Evolutionary conservation across 176 grass and related monocot species (phyloP).

Genomic region (Triticum timopheevii): DNA sequence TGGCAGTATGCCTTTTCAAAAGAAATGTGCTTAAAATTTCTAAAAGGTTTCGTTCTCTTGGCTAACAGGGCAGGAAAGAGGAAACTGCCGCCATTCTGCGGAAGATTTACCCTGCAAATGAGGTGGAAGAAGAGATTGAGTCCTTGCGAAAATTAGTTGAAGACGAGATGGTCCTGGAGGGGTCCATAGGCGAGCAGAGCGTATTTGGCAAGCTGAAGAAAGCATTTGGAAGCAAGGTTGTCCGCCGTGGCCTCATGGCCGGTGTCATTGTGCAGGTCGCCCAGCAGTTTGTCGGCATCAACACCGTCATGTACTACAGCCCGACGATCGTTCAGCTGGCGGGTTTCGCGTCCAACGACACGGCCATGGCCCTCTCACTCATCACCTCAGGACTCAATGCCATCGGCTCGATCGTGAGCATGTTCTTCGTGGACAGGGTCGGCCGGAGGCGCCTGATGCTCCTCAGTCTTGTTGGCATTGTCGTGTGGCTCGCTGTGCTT

Average conservation of each 20-base stretch:
- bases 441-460: conserved; percentile 79
- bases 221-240: conserved; percentile 62
- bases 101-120: conserved; percentile 81
- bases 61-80: conserved; percentile 76
- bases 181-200: conserved; percentile 57
- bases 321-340: conserved; percentile 94
- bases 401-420: conserved; percentile 79
- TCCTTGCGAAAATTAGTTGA: conserved; percentile 67
- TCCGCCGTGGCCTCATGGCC: conserved; percentile 72
- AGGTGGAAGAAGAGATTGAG: conserved; percentile 93
- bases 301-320: conserved; percentile 99
- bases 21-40: not conserved
- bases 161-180: conserved; percentile 73
- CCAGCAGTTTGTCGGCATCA: conserved; percentile 94
- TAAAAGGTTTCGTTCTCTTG: not conserved
- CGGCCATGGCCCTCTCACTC: conserved; percentile 76
- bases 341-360: conserved; percentile 83
- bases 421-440: conserved; percentile 84
- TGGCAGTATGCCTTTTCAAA: not conserved
- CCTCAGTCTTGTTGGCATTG: conserved; percentile 77
- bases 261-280: conserved; percentile 82
- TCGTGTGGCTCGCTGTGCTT: conserved; percentile 63
- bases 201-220: conserved; percentile 63
- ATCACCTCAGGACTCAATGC: conserved; percentile 90
- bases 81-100: conserved; percentile 71